Base-by-base conservation (phyloP, 2,329 filamentous ascomycete species). In the Penicillium sp. region DNA sequence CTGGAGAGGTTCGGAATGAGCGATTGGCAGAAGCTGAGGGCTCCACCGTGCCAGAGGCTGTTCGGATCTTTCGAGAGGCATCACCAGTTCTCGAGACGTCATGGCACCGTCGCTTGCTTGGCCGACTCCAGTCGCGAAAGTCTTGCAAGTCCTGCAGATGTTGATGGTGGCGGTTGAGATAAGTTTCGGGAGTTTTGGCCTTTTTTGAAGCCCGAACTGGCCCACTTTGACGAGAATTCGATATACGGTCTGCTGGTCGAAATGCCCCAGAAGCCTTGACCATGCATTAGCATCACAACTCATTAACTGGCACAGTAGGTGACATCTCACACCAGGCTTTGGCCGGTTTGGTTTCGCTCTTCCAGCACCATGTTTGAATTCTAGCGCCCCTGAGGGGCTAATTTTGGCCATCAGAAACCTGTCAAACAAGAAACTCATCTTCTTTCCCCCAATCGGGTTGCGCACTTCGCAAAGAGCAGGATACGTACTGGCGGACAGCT, bases 101-200 rank as follows among this genome's bases (percentile, higher is more conserved):
- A 11, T 62, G 54, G 34, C 66, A 65, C 24, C 43, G 60, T 18
- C 64, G 65, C 48, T 69, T 69, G 4, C 35, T 48, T 18, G 63
- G 58, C 27, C 64, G 58, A 25, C 45, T 49, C 1, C 49, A 53
- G 8, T 54, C 49, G 28, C 62, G 57, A 12, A 53, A 50, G 24
- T 56, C 53, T 27, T 49, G 24, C 24, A 44, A 27, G 35, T 59
- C 44, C 11, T 50, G 53, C 18, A 50, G 28, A 5, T 41, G 50
- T 6, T 48, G 47, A 11, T 41, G 29, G 13, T 43, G 48, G 35
- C 41, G 45, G 9, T 39, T 42, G 6, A 27, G 9, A 3, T 24
- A 33, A 8, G 48, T 45, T 32, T 25, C 33, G 4, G 44, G 25
- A 35, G 49, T 45, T 5, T 34, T 57, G 40, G 45, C 9, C 47